Percentiles rank a stretch among this genome's conserved stretches.
phyloP scores from a whole-genome alignment of 108 stramenopile genomes.

The Stephanodiscus triporus region DNA sequence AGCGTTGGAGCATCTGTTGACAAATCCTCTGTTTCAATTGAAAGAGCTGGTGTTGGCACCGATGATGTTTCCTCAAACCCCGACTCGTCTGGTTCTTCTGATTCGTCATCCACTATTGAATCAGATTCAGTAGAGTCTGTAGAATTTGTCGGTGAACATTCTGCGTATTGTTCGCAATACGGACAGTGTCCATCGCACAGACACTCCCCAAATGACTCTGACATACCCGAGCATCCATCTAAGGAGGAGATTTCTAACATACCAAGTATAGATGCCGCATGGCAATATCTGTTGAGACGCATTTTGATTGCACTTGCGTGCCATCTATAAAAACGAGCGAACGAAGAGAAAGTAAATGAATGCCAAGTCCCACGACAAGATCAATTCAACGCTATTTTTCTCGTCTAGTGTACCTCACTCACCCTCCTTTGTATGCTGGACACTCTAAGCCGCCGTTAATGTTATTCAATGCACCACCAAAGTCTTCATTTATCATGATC shows the following conservation, averaged over 20 bases:
- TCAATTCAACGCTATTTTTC: not conserved
- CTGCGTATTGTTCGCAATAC: slow-evolving; percentile 34
- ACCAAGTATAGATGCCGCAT: slow-evolving; percentile 36
- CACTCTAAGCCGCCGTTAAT: slow-evolving; percentile 53
- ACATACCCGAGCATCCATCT: slow-evolving; percentile 45
- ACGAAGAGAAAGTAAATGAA: not conserved
- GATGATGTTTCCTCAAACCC: not conserved
- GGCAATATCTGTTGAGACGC: slow-evolving; percentile 50
- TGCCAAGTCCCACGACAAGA: not conserved
- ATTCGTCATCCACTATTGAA: not conserved
- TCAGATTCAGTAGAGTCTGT: not conserved
- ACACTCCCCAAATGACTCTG: slow-evolving; percentile 42
- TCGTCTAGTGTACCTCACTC: not conserved
- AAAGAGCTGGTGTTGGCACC: not conserved
- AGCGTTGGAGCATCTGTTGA: slow-evolving; percentile 7
- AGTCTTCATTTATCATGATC: slow-evolving; percentile 40
- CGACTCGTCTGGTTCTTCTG: not conserved
- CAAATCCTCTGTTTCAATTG: not conserved
- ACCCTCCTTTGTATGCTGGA: slow-evolving; percentile 48
- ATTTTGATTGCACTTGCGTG: slow-evolving; percentile 43
- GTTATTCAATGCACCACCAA: slow-evolving; percentile 42
- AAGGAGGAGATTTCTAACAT: slow-evolving; percentile 28
- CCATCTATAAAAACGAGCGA: slow-evolving; percentile 17
- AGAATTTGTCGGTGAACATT: not conserved
- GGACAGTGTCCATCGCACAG: slow-evolving; percentile 38